These are phyloP conservation scores for Helianthus annuus DNA, from an alignment of 129 eudicot genomes.

Conservation along the genomic window DNA sequence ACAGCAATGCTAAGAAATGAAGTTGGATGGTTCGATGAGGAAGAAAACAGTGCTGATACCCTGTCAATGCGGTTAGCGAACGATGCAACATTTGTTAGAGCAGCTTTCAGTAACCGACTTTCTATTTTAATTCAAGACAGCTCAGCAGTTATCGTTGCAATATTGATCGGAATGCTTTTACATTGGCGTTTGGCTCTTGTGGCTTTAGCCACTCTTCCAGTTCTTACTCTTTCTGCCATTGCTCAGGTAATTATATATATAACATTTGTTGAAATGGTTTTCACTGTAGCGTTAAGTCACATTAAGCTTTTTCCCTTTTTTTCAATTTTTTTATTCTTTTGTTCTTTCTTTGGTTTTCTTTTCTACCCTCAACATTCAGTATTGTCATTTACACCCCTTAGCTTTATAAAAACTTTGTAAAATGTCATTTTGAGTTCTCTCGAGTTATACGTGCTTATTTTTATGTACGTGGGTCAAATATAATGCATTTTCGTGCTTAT, in stretches of 20 bases:
- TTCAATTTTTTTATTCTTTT: too few species aligned
- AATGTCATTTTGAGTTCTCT: too few species aligned
- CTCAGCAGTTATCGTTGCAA: slow-evolving; percentile 79
- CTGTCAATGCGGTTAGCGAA: slow-evolving; percentile 95
- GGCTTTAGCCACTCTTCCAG: slow-evolving; percentile 81
- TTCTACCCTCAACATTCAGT: too few species aligned
- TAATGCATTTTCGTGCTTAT: too few species aligned
- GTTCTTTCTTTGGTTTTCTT: too few species aligned
- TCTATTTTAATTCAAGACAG: slow-evolving; percentile 89
- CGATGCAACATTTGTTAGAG: slow-evolving; percentile 98
- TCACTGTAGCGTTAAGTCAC: too few species aligned
- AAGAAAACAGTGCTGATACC: slow-evolving; percentile 86
- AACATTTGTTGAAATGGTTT: too few species aligned
- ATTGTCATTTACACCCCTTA: too few species aligned
- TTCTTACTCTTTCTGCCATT: slow-evolving; percentile 87
- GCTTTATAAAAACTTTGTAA: too few species aligned
- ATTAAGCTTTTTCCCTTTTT: too few species aligned
- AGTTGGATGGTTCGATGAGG: slow-evolving; percentile 99
- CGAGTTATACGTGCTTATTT: too few species aligned
- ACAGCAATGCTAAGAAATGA: slow-evolving; percentile 97
- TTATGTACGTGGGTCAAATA: too few species aligned
- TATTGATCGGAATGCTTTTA: slow-evolving; percentile 75
- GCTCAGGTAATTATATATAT: slow-evolving; percentile 64
- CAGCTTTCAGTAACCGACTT: slow-evolving; percentile 89
- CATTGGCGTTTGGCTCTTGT: slow-evolving; percentile 94